Evolutionary conservation across 176 grass and related monocot genomes (phyloP).

Genomic region (Triticum aestivum): DNA sequence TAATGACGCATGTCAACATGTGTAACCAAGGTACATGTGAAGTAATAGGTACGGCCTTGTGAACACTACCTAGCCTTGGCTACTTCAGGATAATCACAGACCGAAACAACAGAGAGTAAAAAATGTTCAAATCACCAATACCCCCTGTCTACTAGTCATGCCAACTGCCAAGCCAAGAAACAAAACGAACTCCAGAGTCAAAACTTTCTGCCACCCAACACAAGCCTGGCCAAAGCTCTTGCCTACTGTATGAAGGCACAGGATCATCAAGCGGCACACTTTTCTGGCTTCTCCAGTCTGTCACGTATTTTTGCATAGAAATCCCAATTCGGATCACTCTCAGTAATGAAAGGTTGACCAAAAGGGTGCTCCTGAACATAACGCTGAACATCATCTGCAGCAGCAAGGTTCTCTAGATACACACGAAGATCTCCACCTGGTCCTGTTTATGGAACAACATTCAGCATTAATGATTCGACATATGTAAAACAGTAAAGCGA

Average conservation of each 20-base stretch:
- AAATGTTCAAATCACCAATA: conserved; percentile 9
- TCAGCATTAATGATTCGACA: conserved; percentile 16
- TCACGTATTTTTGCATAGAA: conserved; percentile 73
- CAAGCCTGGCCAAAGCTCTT: background rate
- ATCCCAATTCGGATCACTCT: conserved; percentile 59
- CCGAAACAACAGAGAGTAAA: background rate
- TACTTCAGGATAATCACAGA: background rate
- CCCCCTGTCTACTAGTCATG: background rate
- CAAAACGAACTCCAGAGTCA: background rate
- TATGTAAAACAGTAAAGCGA: conserved; percentile 19
- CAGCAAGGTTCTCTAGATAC: conserved; percentile 71
- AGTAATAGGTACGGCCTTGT: background rate
- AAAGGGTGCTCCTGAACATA: conserved; percentile 77
- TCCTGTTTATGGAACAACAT: conserved; percentile 46
- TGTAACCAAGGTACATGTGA: background rate
- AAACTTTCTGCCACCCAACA: conserved; percentile 4
- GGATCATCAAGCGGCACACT: background rate
- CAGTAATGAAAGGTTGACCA: conserved; percentile 69
- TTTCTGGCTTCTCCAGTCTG: conserved; percentile 4
- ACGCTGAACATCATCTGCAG: conserved; percentile 63
- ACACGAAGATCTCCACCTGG: conserved; percentile 70
- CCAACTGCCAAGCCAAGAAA: background rate
- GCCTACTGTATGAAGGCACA: background rate
- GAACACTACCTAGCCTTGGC: background rate
- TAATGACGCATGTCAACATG: background rate